Conservation (phyloP, 2,329 filamentous ascomycete genomes). For the Harringtonia lauricola region DNA sequence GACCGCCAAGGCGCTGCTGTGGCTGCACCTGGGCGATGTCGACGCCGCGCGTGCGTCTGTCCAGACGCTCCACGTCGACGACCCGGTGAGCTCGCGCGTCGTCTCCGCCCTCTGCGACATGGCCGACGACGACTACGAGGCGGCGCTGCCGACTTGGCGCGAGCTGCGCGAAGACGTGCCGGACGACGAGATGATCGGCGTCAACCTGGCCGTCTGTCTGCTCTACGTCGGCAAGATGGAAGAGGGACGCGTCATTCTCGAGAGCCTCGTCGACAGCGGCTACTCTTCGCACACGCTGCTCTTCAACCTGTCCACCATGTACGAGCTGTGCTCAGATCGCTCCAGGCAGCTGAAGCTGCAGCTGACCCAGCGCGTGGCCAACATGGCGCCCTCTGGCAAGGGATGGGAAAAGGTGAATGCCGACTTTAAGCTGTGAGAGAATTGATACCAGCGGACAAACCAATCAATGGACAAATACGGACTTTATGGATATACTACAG, state of each 20-base stretch:
- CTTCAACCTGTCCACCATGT: conserved; percentile 85
- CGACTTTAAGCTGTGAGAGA: conserved; percentile 61
- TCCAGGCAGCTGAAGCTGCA: conserved; percentile 57
- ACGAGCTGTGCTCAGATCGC: conserved; percentile 79
- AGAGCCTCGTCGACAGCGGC: conserved; percentile 50
- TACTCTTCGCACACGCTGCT: conserved; percentile 67
- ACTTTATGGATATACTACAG: background rate
- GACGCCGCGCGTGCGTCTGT: conserved; percentile 52
- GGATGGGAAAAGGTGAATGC: conserved; percentile 62
- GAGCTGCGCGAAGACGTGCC: conserved; percentile 27
- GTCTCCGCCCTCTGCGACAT: conserved; percentile 63
- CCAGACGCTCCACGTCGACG: conserved; percentile 10
- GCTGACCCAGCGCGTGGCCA: conserved; percentile 60
- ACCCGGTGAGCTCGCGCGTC: conserved; percentile 31
- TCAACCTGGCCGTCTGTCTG: conserved; percentile 76
- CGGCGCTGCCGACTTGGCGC: conserved; percentile 53
- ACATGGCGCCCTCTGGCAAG: conserved; percentile 38
- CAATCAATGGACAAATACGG: background rate
- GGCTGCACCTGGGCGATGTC: conserved; percentile 69
- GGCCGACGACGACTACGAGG: conserved; percentile 62
- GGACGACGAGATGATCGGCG: conserved; percentile 57
- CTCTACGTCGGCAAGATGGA: conserved; percentile 71
- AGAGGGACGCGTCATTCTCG: conserved; percentile 58
- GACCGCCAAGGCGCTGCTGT: conserved; percentile 53
- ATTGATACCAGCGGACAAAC: background rate